Evolutionary conservation across 2,329 filamentous ascomycete species (phyloP), one percentile per base, ranked within the genome.

Genomic region (Mariannaea elegans): DNA sequence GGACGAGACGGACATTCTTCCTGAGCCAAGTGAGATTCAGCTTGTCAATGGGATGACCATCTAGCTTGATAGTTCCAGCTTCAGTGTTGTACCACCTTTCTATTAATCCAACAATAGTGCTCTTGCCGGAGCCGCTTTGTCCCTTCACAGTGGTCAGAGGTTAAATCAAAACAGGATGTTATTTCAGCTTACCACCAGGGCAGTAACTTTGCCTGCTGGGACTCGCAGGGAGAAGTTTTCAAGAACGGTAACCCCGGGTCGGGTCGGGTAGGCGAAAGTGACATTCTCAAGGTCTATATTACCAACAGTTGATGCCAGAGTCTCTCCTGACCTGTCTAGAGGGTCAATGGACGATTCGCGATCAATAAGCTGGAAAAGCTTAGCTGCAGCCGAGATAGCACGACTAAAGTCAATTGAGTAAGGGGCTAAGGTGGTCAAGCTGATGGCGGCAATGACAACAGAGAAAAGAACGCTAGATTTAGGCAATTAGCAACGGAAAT

Each of bases 151-250:
- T 16, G 12, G 34, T 61, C 8, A 64, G 29, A 19, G 31, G 7
- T 19, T 6, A 16, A n/a, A 18, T 6, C 5, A 39, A n/a, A 29
- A 14, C n/a, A 3, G 6, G 13, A 7, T 16, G 12, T 21, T 13
- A 13, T 42, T 13, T 4, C 27, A 86, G 68, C 72, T 61, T 65
- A 76, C 75, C 24, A 80, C 77, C 6, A 80, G 66, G 12, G 77
- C 77, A 1, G 78, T 80, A 6, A 78, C 79, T 58, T 82, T 81
- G 27, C 78, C 78, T 3, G 80, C 77, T 2, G 80, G 79, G 4
- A 83, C 73, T 2, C 73, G 65, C 0, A 83, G 70, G 2, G 73
- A 76, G 27, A 83, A 77, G 34, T 78, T 67, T 10, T 80, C 70
- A 8, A 82, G 63, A 1, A 83, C 78, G 1, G 72, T 73, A 8